Conservation (phyloP, 495 filamentous ascomycete genomes). For the Mytilinidion resinicola region DNA sequence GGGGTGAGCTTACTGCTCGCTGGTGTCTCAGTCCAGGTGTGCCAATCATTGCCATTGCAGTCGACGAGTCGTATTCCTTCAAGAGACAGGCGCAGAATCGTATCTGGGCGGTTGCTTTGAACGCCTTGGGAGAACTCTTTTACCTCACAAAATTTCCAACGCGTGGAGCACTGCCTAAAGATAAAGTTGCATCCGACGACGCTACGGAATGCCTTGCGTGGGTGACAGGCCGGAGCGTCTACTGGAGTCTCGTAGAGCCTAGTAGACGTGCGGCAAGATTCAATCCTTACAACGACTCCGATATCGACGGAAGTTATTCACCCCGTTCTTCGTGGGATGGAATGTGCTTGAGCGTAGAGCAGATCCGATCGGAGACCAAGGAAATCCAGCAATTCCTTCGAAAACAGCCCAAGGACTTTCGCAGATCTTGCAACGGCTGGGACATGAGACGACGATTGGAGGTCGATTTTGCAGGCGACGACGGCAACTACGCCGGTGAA, state of each 20-base stretch:
- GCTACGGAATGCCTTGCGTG: constrained; percentile 63
- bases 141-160: constrained; percentile 66
- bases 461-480: constrained; percentile 83
- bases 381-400: constrained; percentile 73
- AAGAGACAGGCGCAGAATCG: constrained; percentile 61
- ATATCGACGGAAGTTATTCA: constrained; percentile 60
- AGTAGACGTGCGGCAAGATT: constrained; percentile 64
- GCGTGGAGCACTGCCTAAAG: constrained; percentile 34
- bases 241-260: constrained; percentile 72
- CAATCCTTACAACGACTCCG: constrained; percentile 57
- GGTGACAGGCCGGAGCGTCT: constrained; percentile 67
- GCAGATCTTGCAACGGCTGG: constrained; percentile 75
- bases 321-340: constrained; percentile 63
- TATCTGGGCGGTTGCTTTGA: constrained; percentile 80
- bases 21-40: constrained; percentile 92
- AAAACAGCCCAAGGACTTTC: constrained; percentile 72
- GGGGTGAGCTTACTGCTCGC: constrained; percentile 71
- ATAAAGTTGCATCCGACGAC: constrained; percentile 32
- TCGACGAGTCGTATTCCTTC: constrained; percentile 72
- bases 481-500: constrained; percentile 67
- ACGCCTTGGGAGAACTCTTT: constrained; percentile 87
- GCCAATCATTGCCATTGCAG: constrained; percentile 76
- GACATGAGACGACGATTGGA: constrained; percentile 82
- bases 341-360: constrained; percentile 63
- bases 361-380: constrained; percentile 65